Base-by-base conservation (phyloP, 352 stramenopile species). In the Pythium dissimile region DNA sequence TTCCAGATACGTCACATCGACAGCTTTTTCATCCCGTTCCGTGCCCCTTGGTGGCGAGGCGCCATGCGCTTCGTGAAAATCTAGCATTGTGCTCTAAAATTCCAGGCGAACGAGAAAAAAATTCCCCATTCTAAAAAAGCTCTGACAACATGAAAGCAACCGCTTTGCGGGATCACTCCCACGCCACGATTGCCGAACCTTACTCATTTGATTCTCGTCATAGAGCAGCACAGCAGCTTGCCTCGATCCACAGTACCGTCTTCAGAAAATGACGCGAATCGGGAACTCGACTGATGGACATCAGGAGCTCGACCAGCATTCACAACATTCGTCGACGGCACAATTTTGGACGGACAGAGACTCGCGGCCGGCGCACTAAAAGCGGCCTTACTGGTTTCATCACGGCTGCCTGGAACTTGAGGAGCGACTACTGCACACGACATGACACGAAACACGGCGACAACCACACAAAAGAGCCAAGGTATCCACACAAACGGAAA, bases 361-460 rank as follows among this genome's bases (percentile, higher is more conserved):
- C 3, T 2, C 54, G n/a, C 31, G 9, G 27, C 23, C 12, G 54
- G n/a, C 23, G 45, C 47, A 27, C 65, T 72, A 69, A 72, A 67
- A 66, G 60, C 65, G 65, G 65, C 65, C 65, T 72, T 69, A 72
- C 58, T 51, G 37, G 48, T 69, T 51, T 18, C 65, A 66, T 72
- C 65, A 55, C 58, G 4, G 65, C 65, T 45, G 42, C 41, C 42
- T 64, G 23, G 13, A 38, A 13, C 26, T 13, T 44, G 7, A 20
- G 8, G 31, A n/a, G 27, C 16, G 26, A 34, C 13, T 3, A 51
- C 23, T 5, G 16, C 23, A 11, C 5, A 51, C n/a, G 12, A 20
- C 23, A 35, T 5, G 12, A 24, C 3, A 10, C 12, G 21, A 46
- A n/a, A 45, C 15, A 28, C 47, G 20, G 12, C 12, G 4, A 41